Conservation (phyloP, 345 rosid genomes). For the Arabidopsis suecica region DNA sequence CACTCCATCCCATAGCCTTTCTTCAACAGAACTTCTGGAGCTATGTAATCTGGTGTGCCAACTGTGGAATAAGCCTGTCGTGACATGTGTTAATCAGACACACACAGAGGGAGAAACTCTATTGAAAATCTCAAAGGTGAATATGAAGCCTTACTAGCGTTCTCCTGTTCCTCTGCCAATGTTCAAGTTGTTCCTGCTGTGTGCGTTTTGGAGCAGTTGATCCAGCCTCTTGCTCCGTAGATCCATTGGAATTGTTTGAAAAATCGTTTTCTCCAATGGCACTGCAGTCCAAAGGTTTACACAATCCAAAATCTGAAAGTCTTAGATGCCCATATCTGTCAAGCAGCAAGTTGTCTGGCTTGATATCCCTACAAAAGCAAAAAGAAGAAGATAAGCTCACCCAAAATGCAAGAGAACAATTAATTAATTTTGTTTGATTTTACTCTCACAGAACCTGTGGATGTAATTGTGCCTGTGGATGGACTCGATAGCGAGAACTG, state of each 20-base stretch:
- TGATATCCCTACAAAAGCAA: constrained; percentile 54
- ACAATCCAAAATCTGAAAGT: constrained; percentile 71
- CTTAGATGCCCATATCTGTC: constrained; percentile 65
- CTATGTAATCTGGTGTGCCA: constrained; percentile 97
- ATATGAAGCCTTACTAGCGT: constrained; percentile 53
- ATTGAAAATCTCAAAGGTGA: constrained; percentile 4
- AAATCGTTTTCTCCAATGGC: constrained; percentile 63
- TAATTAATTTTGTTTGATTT: not conserved
- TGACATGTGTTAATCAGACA: constrained; percentile 22
- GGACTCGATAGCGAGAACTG: constrained; percentile 71
- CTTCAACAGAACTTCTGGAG: constrained; percentile 94
- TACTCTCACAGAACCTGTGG: constrained; percentile 53
- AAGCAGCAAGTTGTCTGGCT: constrained; percentile 69
- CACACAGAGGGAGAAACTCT: constrained; percentile 8
- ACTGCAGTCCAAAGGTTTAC: constrained; percentile 71
- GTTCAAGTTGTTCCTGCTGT: constrained; percentile 65
- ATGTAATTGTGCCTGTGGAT: constrained; percentile 69
- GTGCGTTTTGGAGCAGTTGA: constrained; percentile 61
- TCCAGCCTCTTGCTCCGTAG: constrained; percentile 48
- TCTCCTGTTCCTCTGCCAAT: constrained; percentile 74
- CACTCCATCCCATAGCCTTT: constrained; percentile 99
- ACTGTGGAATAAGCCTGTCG: constrained; percentile 97
- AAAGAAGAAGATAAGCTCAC: constrained; percentile 5
- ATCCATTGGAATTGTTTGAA: constrained; percentile 47
- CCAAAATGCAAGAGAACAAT: not conserved